Evolutionary conservation across 2,329 filamentous ascomycete genomes (phyloP).

Genomic region (Alternaria metachromatica): DNA sequence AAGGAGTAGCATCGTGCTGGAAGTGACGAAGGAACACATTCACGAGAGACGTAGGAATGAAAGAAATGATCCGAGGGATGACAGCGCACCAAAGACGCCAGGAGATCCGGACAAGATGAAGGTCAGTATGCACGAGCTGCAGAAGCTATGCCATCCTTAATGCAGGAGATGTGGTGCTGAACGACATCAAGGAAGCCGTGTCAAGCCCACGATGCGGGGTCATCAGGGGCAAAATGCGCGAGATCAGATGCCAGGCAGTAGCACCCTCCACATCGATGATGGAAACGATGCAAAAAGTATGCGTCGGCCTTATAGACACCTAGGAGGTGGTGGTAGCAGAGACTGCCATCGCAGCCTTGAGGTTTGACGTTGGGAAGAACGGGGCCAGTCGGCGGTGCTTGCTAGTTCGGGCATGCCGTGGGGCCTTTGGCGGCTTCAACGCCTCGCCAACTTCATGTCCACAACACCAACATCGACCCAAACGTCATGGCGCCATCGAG

Average conservation of each 20-base stretch:
- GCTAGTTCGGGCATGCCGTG: conserved; percentile 1
- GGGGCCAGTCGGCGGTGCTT: not conserved
- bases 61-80: not conserved
- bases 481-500: conserved; percentile 28
- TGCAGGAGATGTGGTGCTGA: not conserved
- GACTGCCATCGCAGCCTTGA: conserved; percentile 7
- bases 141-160: not conserved
- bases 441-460: conserved; percentile 3
- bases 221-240: not conserved
- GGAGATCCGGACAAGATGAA: not conserved
- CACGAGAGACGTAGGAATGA: no score
- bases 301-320: not conserved
- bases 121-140: no score
- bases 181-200: not conserved
- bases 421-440: conserved; percentile 1
- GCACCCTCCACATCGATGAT: fast-evolving
- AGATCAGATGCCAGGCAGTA: not conserved
- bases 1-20: no score
- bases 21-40: not conserved
- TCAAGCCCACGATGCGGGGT: not conserved
- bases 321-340: not conserved
- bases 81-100: not conserved
- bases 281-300: no score
- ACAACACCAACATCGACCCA: conserved; percentile 4
- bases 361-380: conserved; percentile 9